Conservation (phyloP, 495 filamentous ascomycete species). For the Lineolata rhizophorae region DNA sequence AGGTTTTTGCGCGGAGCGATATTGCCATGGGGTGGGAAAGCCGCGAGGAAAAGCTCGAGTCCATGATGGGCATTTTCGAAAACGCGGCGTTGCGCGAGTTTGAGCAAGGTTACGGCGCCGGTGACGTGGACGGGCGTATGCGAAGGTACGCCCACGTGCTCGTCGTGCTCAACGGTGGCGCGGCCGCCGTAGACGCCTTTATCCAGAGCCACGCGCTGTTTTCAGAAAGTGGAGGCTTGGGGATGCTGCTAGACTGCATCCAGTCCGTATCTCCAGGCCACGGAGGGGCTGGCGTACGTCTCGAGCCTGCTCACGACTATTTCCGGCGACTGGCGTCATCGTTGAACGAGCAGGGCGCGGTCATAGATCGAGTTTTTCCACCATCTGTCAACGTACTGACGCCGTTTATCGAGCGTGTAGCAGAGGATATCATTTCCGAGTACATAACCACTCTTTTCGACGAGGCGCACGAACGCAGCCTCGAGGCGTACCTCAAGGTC, state of each 20-base stretch:
- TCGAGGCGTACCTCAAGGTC: conserved; percentile 64
- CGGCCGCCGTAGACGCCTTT: conserved; percentile 58
- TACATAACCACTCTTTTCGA: conserved; percentile 76
- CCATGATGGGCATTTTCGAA: conserved; percentile 71
- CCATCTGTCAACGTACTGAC: conserved; percentile 46
- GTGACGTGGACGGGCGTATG: conserved; percentile 78
- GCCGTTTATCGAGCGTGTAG: conserved; percentile 59
- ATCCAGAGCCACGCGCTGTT: conserved; percentile 62
- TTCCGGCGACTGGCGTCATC: conserved; percentile 49
- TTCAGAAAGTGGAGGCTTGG: not conserved
- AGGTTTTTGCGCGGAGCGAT: conserved; percentile 59
- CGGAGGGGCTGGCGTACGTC: no score
- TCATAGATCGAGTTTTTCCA: conserved; percentile 76
- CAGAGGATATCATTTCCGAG: conserved; percentile 65
- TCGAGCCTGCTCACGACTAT: conserved; percentile 62
- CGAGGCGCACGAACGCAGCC: conserved; percentile 58
- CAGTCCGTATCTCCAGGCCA: conserved; percentile 27
- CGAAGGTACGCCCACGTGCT: conserved; percentile 72
- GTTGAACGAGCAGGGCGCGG: conserved; percentile 62
- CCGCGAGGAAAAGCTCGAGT: conserved; percentile 44
- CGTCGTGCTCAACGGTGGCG: conserved; percentile 59
- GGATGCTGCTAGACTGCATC: conserved; percentile 58
- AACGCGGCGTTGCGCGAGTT: conserved; percentile 79
- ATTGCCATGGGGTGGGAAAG: conserved; percentile 48
- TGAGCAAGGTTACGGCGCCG: conserved; percentile 67